These are phyloP conservation scores for Kockovaella imperatae DNA, from an alignment of 768 basidiomycete species.

Conservation along the genomic window DNA sequence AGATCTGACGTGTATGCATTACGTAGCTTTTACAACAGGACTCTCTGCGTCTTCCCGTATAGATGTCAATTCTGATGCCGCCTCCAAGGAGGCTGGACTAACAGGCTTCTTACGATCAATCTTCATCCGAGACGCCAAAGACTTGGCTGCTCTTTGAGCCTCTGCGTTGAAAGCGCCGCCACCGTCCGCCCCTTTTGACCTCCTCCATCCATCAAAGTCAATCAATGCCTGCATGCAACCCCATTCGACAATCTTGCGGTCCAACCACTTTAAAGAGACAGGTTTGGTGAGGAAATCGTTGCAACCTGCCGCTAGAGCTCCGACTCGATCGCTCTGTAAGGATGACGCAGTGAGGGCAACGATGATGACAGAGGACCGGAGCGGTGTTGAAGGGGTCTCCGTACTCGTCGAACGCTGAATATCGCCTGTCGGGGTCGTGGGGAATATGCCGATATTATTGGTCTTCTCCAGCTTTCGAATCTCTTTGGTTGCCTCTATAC, in stretches of 20 bases:
- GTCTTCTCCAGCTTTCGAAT: conserved; percentile 76
- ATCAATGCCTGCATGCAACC: conserved; percentile 64
- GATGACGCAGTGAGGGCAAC: conserved; percentile 97
- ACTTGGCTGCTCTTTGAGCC: conserved; percentile 37
- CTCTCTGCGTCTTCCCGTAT: background rate
- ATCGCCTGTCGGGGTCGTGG: conserved; percentile 61
- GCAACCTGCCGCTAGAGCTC: conserved; percentile 95
- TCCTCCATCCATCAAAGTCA: conserved; percentile 46
- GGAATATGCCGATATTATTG: conserved; percentile 60
- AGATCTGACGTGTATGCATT: no score
- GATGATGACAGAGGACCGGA: conserved; percentile 91
- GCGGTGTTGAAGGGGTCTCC: conserved; percentile 49
- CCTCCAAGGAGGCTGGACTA: no score
- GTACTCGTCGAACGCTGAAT: conserved; percentile 12
- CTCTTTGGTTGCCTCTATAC: conserved; percentile 92
- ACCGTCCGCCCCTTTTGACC: conserved; percentile 42
- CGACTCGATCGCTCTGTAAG: conserved; percentile 87
- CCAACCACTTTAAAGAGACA: conserved; percentile 87
- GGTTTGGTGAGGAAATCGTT: conserved; percentile 99
- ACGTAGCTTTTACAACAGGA: no score
- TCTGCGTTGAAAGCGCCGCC: conserved; percentile 33
- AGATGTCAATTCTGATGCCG: background rate
- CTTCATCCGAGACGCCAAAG: conserved; percentile 27
- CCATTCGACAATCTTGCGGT: conserved; percentile 99
- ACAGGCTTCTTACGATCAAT: conserved; percentile 30